phyloP scores from a whole-genome alignment of 169 alveolate species.

The Plasmodium sp. region DNA sequence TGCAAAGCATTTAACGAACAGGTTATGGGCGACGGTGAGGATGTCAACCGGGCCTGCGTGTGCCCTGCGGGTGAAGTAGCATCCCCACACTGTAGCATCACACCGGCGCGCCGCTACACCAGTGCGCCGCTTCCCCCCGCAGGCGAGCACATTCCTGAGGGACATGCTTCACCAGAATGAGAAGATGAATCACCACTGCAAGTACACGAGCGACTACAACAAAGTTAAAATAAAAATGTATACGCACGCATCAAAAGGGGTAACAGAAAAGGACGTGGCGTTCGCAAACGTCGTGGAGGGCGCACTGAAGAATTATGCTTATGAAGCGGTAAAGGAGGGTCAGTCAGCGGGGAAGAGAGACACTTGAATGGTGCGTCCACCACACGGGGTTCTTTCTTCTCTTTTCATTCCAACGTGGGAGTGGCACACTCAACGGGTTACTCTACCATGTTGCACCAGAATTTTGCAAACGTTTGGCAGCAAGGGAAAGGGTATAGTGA shows the following conservation, averaged over 20 bases:
- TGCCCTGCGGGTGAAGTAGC: not conserved
- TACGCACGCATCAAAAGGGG: conserved; percentile 20
- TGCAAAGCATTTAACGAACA: not conserved
- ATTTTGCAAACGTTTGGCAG: too few species aligned
- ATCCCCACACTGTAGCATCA: too few species aligned
- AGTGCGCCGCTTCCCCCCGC: not conserved
- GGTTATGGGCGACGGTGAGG: not conserved
- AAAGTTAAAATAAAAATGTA: conserved; percentile 50
- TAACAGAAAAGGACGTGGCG: conserved; percentile 17
- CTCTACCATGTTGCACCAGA: too few species aligned
- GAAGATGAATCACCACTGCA: conserved; percentile 42
- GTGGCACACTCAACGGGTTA: too few species aligned
- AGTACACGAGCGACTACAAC: conserved; percentile 23
- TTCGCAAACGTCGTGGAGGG: conserved; percentile 31
- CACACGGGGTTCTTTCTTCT: not conserved
- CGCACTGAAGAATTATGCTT: conserved; percentile 7
- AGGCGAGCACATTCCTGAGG: conserved; percentile 52
- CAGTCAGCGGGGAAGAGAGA: not conserved
- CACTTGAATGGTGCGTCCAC: not conserved
- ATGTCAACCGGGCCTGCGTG: not conserved
- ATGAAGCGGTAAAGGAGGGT: not conserved
- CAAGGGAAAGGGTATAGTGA: too few species aligned
- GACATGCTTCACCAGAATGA: conserved; percentile 13
- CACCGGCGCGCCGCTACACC: not conserved
- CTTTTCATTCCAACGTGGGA: not conserved